Percentiles rank a stretch among this genome's conserved stretches.
These are phyloP conservation scores for Amphibolis antarctica DNA, from an alignment of 106 monocot genomes.

Conservation along the genomic window DNA sequence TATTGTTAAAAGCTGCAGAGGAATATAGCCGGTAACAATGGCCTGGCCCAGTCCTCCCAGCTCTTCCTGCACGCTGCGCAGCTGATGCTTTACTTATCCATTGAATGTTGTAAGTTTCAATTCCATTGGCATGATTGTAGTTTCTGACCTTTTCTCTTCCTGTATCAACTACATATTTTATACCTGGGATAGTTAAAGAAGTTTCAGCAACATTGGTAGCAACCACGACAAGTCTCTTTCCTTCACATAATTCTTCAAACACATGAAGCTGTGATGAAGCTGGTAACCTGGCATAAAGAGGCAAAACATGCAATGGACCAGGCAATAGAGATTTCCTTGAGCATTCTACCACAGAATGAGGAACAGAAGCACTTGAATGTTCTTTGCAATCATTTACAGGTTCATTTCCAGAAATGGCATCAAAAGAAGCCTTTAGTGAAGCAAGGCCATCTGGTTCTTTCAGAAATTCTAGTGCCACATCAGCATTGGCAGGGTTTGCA, in stretches of 20 bases:
- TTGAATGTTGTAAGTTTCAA: slow-evolving; percentile 57
- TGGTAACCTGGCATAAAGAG: slow-evolving; percentile 91
- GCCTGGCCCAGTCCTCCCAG: slow-evolving; percentile 83
- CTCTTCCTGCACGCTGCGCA: slow-evolving; percentile 82
- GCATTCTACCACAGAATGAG: slow-evolving; percentile 7
- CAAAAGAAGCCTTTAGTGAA: slow-evolving; percentile 73
- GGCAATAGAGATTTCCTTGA: slow-evolving; percentile 2
- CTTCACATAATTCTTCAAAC: slow-evolving; percentile 64
- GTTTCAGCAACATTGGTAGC: slow-evolving; percentile 98
- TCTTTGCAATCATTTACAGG: slow-evolving; percentile 7
- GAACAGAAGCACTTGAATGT: slow-evolving; percentile 7
- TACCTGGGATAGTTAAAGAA: slow-evolving; percentile 91
- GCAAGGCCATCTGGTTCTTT: slow-evolving; percentile 37
- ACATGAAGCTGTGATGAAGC: slow-evolving; percentile 72
- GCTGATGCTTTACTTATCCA: slow-evolving; percentile 99
- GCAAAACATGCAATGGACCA: slow-evolving; percentile 54
- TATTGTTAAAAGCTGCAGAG: slow-evolving; percentile 66
- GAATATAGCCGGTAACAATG: slow-evolving; percentile 93
- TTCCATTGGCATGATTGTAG: slow-evolving; percentile 58
- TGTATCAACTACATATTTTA: slow-evolving; percentile 95
- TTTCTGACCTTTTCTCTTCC: slow-evolving; percentile 94
- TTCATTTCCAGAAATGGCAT: slow-evolving; percentile 34
- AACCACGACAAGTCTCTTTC: slow-evolving; percentile 74
- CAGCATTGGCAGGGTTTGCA: slow-evolving; percentile 20
- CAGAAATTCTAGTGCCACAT: slow-evolving; percentile 34